Percentiles rank a stretch among this genome's conserved stretches.
These are phyloP conservation scores for Fusarium longipes DNA, from an alignment of 2,329 filamentous ascomycete species.

Conservation along the genomic window DNA sequence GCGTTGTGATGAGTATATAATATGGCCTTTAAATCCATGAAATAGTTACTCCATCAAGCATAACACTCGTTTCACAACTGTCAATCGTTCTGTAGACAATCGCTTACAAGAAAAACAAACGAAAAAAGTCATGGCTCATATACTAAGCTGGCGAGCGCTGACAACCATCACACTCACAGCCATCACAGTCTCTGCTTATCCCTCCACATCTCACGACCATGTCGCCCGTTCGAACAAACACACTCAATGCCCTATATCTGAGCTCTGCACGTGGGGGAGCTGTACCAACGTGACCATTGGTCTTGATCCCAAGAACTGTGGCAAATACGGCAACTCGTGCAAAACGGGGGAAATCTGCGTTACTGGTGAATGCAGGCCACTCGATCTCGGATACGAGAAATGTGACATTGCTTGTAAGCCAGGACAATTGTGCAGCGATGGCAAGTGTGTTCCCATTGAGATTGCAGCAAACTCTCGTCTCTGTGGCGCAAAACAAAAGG, in stretches of 20 bases:
- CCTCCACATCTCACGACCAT: constrained; percentile 1
- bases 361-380: constrained; percentile 14
- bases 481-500: constrained; percentile 1
- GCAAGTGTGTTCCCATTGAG: constrained; percentile 27
- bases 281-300: constrained; percentile 36
- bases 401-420: constrained; percentile 11
- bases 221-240: constrained; percentile 2
- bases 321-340: constrained; percentile 17
- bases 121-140: constrained; percentile 12
- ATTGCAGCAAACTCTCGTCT: constrained; percentile 15
- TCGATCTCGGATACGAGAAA: constrained; percentile 17
- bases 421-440: constrained; percentile 26
- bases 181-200: constrained; percentile 3
- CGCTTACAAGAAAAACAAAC: not conserved
- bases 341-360: constrained; percentile 26
- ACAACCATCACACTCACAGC: not conserved
- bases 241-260: constrained; percentile 15
- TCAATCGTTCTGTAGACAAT: not conserved
- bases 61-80: not conserved
- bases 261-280: constrained; percentile 22
- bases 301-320: constrained; percentile 27
- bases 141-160: constrained; percentile 19
- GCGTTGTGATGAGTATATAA: not conserved
- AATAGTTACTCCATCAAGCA: not conserved
- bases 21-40: fast-evolving